Conservation (phyloP, 495 filamentous ascomycete species). For the Rhypophila decipiens region DNA sequence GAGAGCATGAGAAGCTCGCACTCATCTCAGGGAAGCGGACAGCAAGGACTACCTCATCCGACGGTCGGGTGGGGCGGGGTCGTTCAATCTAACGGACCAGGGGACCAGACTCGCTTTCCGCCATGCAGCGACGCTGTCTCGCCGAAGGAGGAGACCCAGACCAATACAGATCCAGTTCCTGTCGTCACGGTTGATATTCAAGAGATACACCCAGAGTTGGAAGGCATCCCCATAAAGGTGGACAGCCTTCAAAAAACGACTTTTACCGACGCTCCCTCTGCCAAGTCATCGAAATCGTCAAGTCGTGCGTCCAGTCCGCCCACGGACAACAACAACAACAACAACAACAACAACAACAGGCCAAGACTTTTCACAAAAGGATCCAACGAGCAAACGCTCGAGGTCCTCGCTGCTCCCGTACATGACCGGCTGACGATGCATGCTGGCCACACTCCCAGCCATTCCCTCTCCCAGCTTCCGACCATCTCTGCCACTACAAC, state of each 20-base stretch:
- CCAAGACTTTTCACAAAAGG: constrained; percentile 8
- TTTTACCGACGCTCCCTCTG: constrained; percentile 28
- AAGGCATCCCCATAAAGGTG: constrained; percentile 39
- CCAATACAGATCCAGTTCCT: constrained; percentile 13
- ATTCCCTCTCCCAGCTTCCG: constrained; percentile 36
- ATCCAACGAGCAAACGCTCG: constrained; percentile 31
- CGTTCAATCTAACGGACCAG: too few relatives aligned
- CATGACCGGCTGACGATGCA: constrained; percentile 41
- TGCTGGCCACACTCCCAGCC: constrained; percentile 43
- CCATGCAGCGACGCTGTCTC: too few relatives aligned
- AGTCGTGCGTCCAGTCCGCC: constrained; percentile 19
- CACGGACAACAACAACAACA: constrained; percentile 6
- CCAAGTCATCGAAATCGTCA: constrained; percentile 12
- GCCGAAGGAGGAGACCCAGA: too few relatives aligned
- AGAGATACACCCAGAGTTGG: constrained; percentile 38
- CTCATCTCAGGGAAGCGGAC: constrained; percentile 19
- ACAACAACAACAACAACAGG: constrained; percentile 6
- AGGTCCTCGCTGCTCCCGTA: constrained; percentile 34
- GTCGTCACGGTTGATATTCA: constrained; percentile 37
- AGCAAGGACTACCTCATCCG: background rate
- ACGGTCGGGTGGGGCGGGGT: background rate
- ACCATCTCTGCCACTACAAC: constrained; percentile 30
- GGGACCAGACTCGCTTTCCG: too few relatives aligned
- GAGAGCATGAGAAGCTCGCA: constrained; percentile 22
- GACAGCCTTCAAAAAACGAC: constrained; percentile 35